Evolutionary conservation across 352 stramenopile genomes (phyloP).

Genomic region (Thalassiosira pacifica): DNA sequence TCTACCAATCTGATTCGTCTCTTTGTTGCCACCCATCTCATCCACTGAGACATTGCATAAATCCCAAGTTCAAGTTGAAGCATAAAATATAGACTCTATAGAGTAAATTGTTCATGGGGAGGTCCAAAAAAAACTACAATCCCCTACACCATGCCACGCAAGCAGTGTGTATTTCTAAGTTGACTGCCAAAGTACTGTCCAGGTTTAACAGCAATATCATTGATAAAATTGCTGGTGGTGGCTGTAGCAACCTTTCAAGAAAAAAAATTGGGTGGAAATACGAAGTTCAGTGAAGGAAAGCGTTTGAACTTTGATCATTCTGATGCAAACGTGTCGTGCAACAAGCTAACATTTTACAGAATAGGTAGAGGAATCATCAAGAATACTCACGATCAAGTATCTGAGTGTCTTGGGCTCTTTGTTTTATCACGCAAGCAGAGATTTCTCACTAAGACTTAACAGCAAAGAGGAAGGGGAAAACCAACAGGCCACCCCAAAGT

Average conservation of each 20-base stretch:
- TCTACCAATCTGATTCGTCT: too few relatives aligned
- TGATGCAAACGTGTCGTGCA: neutral
- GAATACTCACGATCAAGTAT: neutral
- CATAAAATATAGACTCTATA: too few relatives aligned
- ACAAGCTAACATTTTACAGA: neutral
- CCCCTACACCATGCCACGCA: too few relatives aligned
- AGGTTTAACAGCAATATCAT: neutral
- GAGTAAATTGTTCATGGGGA: too few relatives aligned
- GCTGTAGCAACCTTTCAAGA: neutral
- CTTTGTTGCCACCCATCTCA: too few relatives aligned
- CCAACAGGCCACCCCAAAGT: neutral
- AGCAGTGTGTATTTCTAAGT: neutral
- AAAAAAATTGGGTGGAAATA: neutral
- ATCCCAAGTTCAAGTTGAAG: too few relatives aligned
- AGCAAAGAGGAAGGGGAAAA: neutral
- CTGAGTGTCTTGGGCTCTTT: neutral
- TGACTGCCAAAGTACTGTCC: neutral
- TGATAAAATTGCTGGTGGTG: slow-evolving; percentile 4
- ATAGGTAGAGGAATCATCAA: neutral
- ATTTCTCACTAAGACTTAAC: neutral
- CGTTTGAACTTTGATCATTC: neutral
- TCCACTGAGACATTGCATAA: too few relatives aligned
- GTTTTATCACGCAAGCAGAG: neutral
- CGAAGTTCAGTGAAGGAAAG: neutral
- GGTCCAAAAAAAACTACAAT: too few relatives aligned